A percentile compares a stretch with the other conserved stretches of the same genome.
phyloP scores from a whole-genome alignment of 78 protist species.

The Dictyostelium capitatum region DNA sequence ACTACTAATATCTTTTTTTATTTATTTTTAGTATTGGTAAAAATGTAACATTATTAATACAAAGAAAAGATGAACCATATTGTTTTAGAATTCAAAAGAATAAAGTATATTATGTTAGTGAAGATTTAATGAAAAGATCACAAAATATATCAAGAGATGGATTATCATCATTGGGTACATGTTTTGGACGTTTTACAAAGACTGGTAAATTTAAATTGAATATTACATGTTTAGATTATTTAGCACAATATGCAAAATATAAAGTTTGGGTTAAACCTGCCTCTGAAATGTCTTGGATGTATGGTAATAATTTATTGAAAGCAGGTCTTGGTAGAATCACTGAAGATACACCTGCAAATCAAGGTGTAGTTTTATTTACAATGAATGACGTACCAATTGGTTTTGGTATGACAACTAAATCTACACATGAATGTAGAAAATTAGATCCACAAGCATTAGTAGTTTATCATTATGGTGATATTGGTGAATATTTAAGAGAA shows the following conservation, averaged over 20 bases:
- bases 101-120: conserved; percentile 96
- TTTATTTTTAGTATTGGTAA: conserved; percentile 94
- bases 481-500: conserved; percentile 98
- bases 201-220: conserved; percentile 96
- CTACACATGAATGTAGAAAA: conserved; percentile 94
- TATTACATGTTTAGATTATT: conserved; percentile 96
- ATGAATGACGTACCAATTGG: conserved; percentile 98
- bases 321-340: conserved; percentile 99
- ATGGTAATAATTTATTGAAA: conserved; percentile 98
- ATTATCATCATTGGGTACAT: conserved; percentile 94
- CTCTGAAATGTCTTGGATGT: conserved; percentile 97
- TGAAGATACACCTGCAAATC: conserved; percentile 95
- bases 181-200: conserved; percentile 99
- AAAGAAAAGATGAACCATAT: conserved; percentile 96
- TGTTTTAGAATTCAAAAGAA: conserved; percentile 98
- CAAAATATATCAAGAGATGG: conserved; percentile 86
- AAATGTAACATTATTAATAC: conserved; percentile 95
- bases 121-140: conserved; percentile 64
- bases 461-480: conserved; percentile 96
- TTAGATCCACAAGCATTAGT: conserved; percentile 94
- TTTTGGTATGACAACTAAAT: conserved; percentile 94
- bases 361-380: conserved; percentile 98
- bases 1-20: neutral
- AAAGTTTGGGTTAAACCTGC: conserved; percentile 99
- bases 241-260: conserved; percentile 97